Base-by-base conservation (phyloP, 2,329 filamentous ascomycete genomes). In the Fusarium pseudocircinatum region DNA sequence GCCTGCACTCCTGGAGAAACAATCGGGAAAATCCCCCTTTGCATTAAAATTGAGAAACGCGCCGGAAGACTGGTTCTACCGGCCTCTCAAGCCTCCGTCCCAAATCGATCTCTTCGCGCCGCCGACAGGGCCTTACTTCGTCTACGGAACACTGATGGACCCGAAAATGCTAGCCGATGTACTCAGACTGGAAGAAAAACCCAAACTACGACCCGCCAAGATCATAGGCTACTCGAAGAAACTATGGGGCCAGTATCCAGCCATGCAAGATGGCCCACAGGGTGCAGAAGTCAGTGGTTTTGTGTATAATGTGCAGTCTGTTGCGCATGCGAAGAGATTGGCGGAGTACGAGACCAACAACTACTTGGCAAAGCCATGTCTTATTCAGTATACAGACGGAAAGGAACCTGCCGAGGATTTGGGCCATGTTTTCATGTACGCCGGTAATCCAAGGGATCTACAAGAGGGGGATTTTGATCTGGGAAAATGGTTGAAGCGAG, bases 221-320 rank as follows among this genome's bases (percentile, higher is more conserved):
- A 36, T 60, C 18, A 5, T 26, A 4, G 64, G 64, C 6, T 67
- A 47, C n/a, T 47, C 34, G 1, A 5, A 30, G 16, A 67, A 60
- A 16, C 64, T 67, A 3, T 67, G 64, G 64, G 62, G 44, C 14
- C 62, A 47, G 20, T 67, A 67, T 36, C 62, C 62, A 8, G 64
- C 62, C 0, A 4, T 67, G 14, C 52, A 37, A 24, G 46, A 47
- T 0, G 62, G 64, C 1, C 39, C 22, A 0, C 24, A 47, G 4
- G 46, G 16, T 26, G 53, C 28, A 15, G 2, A 67, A 26, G 64
- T 67, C 18, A 5, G 7, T 18, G 64, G 64, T 12, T 6, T 10
- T 2, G 64, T 28, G 0, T 67, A 53, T 16, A 1, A 39, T 10
- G 53, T 67, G 14, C 52, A 47, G 15, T 67, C 64, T 13, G 12